These are phyloP conservation scores for Taphrina deformans DNA, from an alignment of 1,139 yeast genomes.

Conservation along the genomic window DNA sequence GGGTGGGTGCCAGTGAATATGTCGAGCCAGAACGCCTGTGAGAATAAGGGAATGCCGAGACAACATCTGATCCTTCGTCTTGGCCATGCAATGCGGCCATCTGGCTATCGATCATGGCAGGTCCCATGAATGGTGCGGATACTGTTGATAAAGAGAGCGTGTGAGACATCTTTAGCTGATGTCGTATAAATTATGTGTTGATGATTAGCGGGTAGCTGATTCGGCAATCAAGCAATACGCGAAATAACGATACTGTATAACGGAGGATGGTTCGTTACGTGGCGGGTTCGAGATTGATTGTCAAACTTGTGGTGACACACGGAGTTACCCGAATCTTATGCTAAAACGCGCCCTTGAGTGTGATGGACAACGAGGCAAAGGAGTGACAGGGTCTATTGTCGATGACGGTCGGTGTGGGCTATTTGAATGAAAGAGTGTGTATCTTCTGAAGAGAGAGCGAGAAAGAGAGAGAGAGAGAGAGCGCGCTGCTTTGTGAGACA, in stretches of 20 bases:
- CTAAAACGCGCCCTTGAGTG: background rate
- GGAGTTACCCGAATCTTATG: background rate
- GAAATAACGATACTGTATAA: background rate
- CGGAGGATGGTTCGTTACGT: background rate
- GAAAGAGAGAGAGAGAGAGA: background rate
- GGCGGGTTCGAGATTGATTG: background rate
- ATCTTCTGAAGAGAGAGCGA: background rate
- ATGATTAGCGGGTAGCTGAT: background rate
- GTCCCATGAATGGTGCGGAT: background rate
- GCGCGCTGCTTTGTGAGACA: background rate
- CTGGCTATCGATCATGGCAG: background rate
- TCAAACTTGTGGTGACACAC: background rate
- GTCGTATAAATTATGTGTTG: background rate
- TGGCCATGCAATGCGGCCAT: background rate
- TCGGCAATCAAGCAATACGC: background rate
- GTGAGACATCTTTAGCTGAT: background rate
- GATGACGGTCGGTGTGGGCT: constrained; percentile 2
- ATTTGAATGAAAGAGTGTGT: background rate
- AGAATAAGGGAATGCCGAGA: constrained; percentile 12
- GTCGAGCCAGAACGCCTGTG: constrained; percentile 5
- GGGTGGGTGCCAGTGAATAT: constrained; percentile 1
- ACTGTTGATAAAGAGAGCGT: background rate
- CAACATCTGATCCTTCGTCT: background rate
- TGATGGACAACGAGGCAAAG: background rate
- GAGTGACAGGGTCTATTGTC: background rate